A percentile compares a stretch with the other conserved stretches of the same genome.
These are phyloP conservation scores for Fraxinus platypoda DNA, from an alignment of 305 asterid genomes.

Conservation along the genomic window DNA sequence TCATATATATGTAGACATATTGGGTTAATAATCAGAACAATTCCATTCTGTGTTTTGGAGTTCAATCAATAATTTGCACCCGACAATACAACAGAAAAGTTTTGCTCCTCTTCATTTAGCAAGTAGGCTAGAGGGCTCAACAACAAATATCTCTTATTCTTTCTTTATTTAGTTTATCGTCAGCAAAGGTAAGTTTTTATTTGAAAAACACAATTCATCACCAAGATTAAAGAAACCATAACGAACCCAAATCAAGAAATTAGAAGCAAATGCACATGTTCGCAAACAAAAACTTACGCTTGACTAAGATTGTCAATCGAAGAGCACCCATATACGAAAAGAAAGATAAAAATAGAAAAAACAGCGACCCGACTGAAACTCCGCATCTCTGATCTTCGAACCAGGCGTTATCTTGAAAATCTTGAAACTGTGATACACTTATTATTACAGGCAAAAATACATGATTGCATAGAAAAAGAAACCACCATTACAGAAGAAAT, in stretches of 20 bases:
- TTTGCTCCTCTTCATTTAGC: not conserved
- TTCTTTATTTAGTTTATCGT: not conserved
- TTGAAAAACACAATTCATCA: constrained; percentile 21
- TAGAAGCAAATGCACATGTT: constrained; percentile 20
- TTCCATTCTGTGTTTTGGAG: not conserved
- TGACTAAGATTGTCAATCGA: constrained; percentile 66
- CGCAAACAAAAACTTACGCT: constrained; percentile 60
- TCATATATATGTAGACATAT: not conserved
- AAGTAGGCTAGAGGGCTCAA: not conserved
- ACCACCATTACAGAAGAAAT: not conserved
- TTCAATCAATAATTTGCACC: not conserved
- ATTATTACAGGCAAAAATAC: constrained; percentile 12
- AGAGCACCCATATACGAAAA: constrained; percentile 43
- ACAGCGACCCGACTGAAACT: constrained; percentile 36
- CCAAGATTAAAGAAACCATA: constrained; percentile 9
- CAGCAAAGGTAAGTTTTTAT: not conserved
- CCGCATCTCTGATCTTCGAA: constrained; percentile 65
- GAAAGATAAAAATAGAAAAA: constrained; percentile 37
- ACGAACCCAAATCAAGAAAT: constrained; percentile 2
- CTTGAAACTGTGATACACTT: constrained; percentile 36
- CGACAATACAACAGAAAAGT: not conserved
- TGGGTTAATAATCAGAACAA: not conserved
- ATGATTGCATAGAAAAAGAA: constrained; percentile 14
- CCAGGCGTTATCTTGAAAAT: constrained; percentile 11
- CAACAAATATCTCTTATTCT: not conserved